A percentile compares a stretch with the other conserved stretches of the same genome.
Evolutionary conservation across 306 rosid genomes (phyloP).

Genomic region (Abrus pulchellus): DNA sequence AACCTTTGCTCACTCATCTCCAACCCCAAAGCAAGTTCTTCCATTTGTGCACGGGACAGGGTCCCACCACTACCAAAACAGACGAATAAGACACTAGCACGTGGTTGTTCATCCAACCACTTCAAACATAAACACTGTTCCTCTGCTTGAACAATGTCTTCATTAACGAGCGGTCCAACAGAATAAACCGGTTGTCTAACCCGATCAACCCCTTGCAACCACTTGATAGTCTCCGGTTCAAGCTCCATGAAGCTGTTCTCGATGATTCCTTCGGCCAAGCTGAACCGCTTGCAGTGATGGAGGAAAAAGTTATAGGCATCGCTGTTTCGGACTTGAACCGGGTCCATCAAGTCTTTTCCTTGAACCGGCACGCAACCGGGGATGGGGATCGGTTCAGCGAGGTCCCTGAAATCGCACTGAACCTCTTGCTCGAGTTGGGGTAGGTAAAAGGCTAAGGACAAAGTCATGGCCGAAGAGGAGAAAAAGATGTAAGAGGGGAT

Average conservation of each 20-base stretch:
- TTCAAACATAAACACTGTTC: constrained; percentile 26
- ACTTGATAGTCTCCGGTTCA: constrained; percentile 60
- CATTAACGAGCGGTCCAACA: constrained; percentile 54
- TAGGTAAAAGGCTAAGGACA: constrained; percentile 56
- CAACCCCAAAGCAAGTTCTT: constrained; percentile 56
- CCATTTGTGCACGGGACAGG: constrained; percentile 46
- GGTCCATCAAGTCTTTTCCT: constrained; percentile 63
- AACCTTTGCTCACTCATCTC: constrained; percentile 60
- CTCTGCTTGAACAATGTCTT: neutral
- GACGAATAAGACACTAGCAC: constrained; percentile 53
- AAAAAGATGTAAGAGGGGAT: constrained; percentile 57
- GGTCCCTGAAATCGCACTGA: constrained; percentile 59
- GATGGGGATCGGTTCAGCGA: constrained; percentile 55
- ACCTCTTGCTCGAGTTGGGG: constrained; percentile 58
- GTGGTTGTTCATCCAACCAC: constrained; percentile 70
- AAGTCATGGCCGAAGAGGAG: constrained; percentile 59
- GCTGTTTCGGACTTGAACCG: constrained; percentile 64
- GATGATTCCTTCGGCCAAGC: constrained; percentile 61
- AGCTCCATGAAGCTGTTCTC: constrained; percentile 69
- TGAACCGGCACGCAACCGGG: constrained; percentile 72
- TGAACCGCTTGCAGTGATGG: constrained; percentile 57
- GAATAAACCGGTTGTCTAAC: constrained; percentile 63
- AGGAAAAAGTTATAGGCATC: constrained; percentile 68
- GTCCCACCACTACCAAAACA: constrained; percentile 70
- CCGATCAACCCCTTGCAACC: constrained; percentile 43